Percentiles rank a stretch among this genome's conserved stretches.
These are phyloP conservation scores for Buxus sempervirens DNA, from an alignment of 164 flowering plant species.

Conservation along the genomic window DNA sequence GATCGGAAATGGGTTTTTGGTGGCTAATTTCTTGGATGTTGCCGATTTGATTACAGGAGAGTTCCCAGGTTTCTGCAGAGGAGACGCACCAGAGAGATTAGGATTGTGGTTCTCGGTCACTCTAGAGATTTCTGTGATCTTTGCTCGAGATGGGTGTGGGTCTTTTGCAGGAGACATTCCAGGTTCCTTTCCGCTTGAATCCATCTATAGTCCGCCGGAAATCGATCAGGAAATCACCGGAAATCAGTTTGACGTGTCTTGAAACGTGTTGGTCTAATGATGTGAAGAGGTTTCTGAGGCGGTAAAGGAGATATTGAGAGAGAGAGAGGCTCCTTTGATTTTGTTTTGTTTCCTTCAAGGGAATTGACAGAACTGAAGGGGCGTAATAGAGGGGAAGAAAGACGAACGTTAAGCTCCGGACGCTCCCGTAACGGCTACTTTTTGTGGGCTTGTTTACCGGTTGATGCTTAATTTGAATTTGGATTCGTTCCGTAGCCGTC, in stretches of 20 bases:
- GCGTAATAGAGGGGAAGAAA: constrained; percentile 11
- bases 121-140: constrained; percentile 16
- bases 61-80: constrained; percentile 19
- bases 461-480: constrained; percentile 9
- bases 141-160: constrained; percentile 23
- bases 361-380: not conserved
- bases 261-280: not conserved
- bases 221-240: too few relatives aligned
- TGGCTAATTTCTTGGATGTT: constrained; percentile 46
- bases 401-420: constrained; percentile 33
- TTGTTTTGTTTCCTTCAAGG: constrained; percentile 3
- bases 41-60: constrained; percentile 45
- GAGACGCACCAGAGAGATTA: constrained; percentile 33
- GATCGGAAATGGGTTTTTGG: constrained; percentile 26
- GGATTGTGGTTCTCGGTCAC: constrained; percentile 57
- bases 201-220: constrained; percentile 22
- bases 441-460: constrained; percentile 9
- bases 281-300: constrained; percentile 1
- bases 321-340: not conserved
- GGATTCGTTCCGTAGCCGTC: not conserved
- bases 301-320: not conserved
- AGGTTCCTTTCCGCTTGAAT: constrained; percentile 21
- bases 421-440: constrained; percentile 75
- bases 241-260: not conserved
- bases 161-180: constrained; percentile 46